Evolutionary conservation across 1,139 yeast species (phyloP), one percentile per base, ranked within the genome.

Genomic region (Kurtzmaniella quercitrusa): DNA sequence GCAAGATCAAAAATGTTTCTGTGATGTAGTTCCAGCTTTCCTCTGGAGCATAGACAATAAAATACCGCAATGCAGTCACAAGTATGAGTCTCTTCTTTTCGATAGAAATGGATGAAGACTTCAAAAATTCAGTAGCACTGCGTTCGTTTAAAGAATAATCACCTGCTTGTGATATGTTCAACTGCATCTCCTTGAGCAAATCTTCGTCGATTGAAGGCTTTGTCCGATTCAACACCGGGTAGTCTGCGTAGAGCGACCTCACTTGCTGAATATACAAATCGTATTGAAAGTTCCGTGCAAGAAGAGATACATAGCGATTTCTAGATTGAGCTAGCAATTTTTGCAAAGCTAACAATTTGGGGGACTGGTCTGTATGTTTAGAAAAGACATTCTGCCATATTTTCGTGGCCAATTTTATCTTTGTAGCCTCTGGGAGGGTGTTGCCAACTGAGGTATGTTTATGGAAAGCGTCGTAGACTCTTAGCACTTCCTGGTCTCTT

Each of bases 31-130:
- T 9, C 30, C 30, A 26, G 30, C 30, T 47, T 11, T 41, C 32
- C 23, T 42, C 40, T 3, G 41, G 22, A 14, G 54, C 42, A 42
- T 45, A 38, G 4, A 56, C 38, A 5, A 60, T 36, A 5, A 64
- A 63, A 19, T 55, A 52, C 20, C 56, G 53, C 9, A 59, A 40
- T 21, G 59, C 51, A 1, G 48, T 46, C 5, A 61, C 45, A 7
- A 64, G 39, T 16, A 61, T 37, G n/a, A 47, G 40, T 39, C 66
- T 46, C 42, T 53, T 59, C 18, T 44, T 12, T 1, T 42, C 42
- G 2, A 49, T 38, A 9, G 57, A 28, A 14, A 32, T 42, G 2
- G 40, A 33, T n/a, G 38, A 36, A 38, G 52, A 45, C 12, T 45
- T 41, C 36, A 64, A 42, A 42, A 44, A 61, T 11, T 44, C 38